Percentiles rank a stretch among this genome's conserved stretches.
These are phyloP conservation scores for Pythium sukuiense DNA, from an alignment of 352 stramenopile genomes.

Conservation along the genomic window DNA sequence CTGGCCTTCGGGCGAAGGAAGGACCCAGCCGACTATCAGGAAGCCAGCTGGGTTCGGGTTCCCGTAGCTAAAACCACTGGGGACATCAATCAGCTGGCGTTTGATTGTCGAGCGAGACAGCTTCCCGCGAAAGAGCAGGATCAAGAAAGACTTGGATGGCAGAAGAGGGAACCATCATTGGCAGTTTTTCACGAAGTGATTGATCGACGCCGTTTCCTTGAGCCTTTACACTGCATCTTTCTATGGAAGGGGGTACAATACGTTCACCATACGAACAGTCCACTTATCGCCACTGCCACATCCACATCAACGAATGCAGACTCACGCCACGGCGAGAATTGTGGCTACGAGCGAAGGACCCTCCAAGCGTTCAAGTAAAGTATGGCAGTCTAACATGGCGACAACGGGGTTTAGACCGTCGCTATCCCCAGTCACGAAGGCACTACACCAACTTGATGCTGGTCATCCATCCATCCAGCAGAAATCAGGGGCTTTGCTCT, in stretches of 20 bases:
- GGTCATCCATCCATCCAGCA: not conserved
- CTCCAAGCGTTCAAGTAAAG: not conserved
- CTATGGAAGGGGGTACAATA: not conserved
- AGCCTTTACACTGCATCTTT: not conserved
- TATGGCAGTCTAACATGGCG: not conserved
- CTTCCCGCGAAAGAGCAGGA: constrained; percentile 5
- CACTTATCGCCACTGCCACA: not conserved
- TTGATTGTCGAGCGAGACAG: not conserved
- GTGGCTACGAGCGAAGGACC: not conserved
- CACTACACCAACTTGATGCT: not conserved
- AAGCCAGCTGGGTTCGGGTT: constrained; percentile 15
- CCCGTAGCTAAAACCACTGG: not conserved
- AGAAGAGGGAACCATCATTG: not conserved
- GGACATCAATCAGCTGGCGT: not conserved
- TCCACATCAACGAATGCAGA: not conserved
- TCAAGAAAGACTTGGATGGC: not conserved
- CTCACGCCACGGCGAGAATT: not conserved
- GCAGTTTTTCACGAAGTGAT: not conserved
- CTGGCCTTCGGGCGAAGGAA: not conserved
- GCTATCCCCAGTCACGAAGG: too few relatives aligned
- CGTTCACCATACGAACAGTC: not conserved
- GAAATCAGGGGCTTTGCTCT: not conserved
- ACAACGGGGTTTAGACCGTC: not conserved
- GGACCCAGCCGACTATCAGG: not conserved
- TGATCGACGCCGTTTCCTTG: not conserved